Evolutionary conservation across 2,329 filamentous ascomycete species (phyloP).

Genomic region (Scopulariopsis brevicaulis): DNA sequence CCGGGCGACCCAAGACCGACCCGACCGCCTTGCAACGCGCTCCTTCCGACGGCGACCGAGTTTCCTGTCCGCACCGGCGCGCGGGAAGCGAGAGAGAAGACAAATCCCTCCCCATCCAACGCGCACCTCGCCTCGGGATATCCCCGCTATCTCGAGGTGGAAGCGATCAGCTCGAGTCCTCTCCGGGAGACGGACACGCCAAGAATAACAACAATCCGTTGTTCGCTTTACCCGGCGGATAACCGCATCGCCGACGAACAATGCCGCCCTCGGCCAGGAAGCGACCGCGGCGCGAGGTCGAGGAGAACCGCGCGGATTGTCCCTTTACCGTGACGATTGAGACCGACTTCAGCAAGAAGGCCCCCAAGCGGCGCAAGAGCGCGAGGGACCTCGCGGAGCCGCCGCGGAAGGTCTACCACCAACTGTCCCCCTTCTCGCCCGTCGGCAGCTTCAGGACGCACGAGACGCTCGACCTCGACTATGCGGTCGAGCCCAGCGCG

Average conservation of each 20-base stretch:
- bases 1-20: background rate
- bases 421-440: slow-evolving; percentile 42
- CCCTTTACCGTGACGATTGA: slow-evolving; percentile 35
- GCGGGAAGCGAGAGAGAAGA: background rate
- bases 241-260: background rate
- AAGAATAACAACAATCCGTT: background rate
- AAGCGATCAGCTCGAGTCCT: background rate
- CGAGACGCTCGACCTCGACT: slow-evolving; percentile 43
- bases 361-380: slow-evolving; percentile 33
- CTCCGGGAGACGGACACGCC: background rate
- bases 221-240: background rate
- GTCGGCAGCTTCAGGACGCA: slow-evolving; percentile 41
- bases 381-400: slow-evolving; percentile 29
- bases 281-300: slow-evolving; percentile 34
- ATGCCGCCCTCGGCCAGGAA: slow-evolving; percentile 20
- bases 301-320: slow-evolving; percentile 44
- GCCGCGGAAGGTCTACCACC: slow-evolving; percentile 30
- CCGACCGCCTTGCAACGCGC: background rate
- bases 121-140: background rate
- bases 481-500: slow-evolving; percentile 38
- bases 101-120: background rate
- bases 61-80: background rate
- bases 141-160: background rate
- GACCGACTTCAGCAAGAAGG: slow-evolving; percentile 22
- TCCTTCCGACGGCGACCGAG: background rate